A percentile compares a stretch with the other conserved stretches of the same genome.
These are phyloP conservation scores for Stereocaulon alpinum DNA, from an alignment of 495 filamentous ascomycete species.

Conservation along the genomic window DNA sequence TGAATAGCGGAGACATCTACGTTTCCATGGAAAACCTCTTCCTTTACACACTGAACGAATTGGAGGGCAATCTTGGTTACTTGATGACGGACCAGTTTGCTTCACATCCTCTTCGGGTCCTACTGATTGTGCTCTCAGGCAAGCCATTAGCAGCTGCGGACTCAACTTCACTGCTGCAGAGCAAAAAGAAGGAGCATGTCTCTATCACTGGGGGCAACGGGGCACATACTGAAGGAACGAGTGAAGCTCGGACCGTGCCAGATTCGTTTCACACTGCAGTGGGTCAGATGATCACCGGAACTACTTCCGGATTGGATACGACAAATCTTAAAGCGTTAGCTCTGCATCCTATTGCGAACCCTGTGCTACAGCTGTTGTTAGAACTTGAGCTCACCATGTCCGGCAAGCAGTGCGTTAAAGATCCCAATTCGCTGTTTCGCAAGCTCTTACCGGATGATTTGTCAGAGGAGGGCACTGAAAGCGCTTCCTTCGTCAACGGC, in stretches of 20 bases:
- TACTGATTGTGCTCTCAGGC: conserved; percentile 78
- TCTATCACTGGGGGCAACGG: conserved; percentile 33
- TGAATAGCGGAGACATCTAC: conserved; percentile 23
- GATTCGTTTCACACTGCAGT: conserved; percentile 63
- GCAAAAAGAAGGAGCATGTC: conserved; percentile 82
- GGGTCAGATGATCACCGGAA: conserved; percentile 67
- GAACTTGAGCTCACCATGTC: conserved; percentile 70
- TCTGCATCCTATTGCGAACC: conserved; percentile 79
- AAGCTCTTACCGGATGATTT: conserved; percentile 56
- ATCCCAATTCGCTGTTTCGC: conserved; percentile 47
- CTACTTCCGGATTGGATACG: conserved; percentile 56
- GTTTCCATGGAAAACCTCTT: conserved; percentile 78
- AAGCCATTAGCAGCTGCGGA: conserved; percentile 56
- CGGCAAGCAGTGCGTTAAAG: conserved; percentile 51
- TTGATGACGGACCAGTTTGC: conserved; percentile 81
- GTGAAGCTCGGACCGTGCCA: conserved; percentile 51
- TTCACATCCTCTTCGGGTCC: conserved; percentile 77
- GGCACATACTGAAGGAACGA: conserved; percentile 14
- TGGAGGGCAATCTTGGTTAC: conserved; percentile 73
- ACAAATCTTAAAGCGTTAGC: conserved; percentile 70
- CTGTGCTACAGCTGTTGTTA: conserved; percentile 74
- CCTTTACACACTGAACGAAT: conserved; percentile 66
- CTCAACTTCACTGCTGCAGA: conserved; percentile 61
- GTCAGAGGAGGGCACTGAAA: conserved; percentile 46
- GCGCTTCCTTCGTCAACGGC: conserved; percentile 63